Conservation (phyloP, 2,329 filamentous ascomycete genomes). For the Neurospora sp. region DNA sequence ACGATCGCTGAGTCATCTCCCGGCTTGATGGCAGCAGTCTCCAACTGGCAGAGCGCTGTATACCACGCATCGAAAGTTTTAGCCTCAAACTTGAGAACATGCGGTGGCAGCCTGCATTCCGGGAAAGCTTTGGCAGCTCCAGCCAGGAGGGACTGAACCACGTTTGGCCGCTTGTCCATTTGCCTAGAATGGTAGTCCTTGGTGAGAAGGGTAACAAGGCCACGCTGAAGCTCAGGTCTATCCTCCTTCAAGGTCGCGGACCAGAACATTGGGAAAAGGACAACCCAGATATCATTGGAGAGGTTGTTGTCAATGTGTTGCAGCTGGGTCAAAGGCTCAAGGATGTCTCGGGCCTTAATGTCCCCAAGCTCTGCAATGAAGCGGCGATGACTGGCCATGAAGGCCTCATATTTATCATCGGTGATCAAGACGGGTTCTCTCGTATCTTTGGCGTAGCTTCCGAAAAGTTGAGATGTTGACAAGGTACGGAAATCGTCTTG, state of each 20-base stretch:
- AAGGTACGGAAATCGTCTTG: slow-evolving; percentile 74
- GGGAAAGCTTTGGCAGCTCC: slow-evolving; percentile 78
- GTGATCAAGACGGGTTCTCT: slow-evolving; percentile 58
- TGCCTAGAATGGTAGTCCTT: slow-evolving; percentile 95
- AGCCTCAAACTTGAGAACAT: slow-evolving; percentile 90
- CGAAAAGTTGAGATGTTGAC: slow-evolving; percentile 63
- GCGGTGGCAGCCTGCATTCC: slow-evolving; percentile 84
- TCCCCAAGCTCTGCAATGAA: slow-evolving; percentile 79
- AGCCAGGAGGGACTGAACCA: slow-evolving; percentile 84
- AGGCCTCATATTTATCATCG: slow-evolving; percentile 71
- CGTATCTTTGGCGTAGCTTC: slow-evolving; percentile 61
- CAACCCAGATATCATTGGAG: slow-evolving; percentile 82
- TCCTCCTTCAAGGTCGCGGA: slow-evolving; percentile 80
- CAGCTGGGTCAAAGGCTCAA: slow-evolving; percentile 83
- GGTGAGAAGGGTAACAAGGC: slow-evolving; percentile 79
- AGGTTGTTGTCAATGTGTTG: slow-evolving; percentile 80
- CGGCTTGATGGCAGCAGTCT: slow-evolving; percentile 78
- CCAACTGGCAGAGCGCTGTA: slow-evolving; percentile 80
- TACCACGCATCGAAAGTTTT: slow-evolving; percentile 97
- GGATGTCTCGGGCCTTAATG: slow-evolving; percentile 76
- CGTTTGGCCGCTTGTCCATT: slow-evolving; percentile 90
- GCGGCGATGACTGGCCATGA: slow-evolving; percentile 70
- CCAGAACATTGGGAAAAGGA: slow-evolving; percentile 90
- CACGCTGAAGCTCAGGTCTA: slow-evolving; percentile 79
- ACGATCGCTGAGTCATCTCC: slow-evolving; percentile 75